Evolutionary conservation across 352 stramenopile species (phyloP), one percentile per base, ranked within the genome.

Genomic region (Globisporangium emineosum): DNA sequence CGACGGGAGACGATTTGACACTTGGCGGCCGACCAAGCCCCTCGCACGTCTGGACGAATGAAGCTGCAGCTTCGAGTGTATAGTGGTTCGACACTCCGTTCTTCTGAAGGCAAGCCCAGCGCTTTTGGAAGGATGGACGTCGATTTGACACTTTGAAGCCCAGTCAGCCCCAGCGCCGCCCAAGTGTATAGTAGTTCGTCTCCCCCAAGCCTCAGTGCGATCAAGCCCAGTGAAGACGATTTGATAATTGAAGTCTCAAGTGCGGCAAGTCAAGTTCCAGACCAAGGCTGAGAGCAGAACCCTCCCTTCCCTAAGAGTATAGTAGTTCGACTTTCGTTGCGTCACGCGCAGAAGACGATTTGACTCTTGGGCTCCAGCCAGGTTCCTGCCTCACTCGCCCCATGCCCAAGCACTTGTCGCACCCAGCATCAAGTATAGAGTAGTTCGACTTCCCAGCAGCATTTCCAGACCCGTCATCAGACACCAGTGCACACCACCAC

Each of bases 121-220:
- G 43, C n/a, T 51, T 51, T 47, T 19, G 19, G 30, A 42, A 21
- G 12, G 17, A 42, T 23, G 54, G 54, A 60, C 23, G 54, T 23
- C 54, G 54, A 60, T 60, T 50, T 50, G 54, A 60, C 40, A 60
- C 33, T 35, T n/a, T 17, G 45, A 32, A 49, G 15, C 32, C 35
- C 54, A 45, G 35, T 9, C 19, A 29, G 15, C 27, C 45, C 8
- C 42, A 57, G 10, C 12, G 0, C 19, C 21, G 33, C 54, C 54
- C 54, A 60, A 50, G 54, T 50, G 25, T 37, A 57, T 43, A 57
- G 52, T 57, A 45, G 52, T 57, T 57, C 52, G 52, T 37, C 52
- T 45, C 29, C 52, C 19, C 30, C 12, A 37, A 43, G 27, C 33
- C 7, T 15, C 30, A 45, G 33, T 3, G n/a, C 5, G 17, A 27